A percentile compares a stretch with the other conserved stretches of the same genome.
Evolutionary conservation across 257 asterid species (phyloP).

Genomic region (Lantana camara): DNA sequence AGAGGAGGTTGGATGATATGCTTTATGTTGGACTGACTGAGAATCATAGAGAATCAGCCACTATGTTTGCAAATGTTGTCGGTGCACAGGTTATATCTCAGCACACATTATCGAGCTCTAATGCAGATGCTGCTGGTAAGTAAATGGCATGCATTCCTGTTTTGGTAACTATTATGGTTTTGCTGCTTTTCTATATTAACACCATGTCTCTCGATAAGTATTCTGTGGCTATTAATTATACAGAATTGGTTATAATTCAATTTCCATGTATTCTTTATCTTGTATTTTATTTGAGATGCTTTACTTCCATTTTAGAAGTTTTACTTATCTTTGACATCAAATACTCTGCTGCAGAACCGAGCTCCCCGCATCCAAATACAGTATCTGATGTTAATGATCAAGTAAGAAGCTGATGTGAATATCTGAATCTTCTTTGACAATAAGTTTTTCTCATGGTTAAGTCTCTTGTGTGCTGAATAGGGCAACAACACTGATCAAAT

Average conservation of each 20-base stretch:
- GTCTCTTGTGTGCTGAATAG: conserved; percentile 36
- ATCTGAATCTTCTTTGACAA: conserved; percentile 17
- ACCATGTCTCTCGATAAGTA: too few species aligned
- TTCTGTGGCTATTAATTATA: neutral
- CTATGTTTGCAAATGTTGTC: conserved; percentile 85
- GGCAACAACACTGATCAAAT: conserved; percentile 37
- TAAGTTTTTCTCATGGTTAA: conserved; percentile 4
- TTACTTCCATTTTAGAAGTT: conserved; percentile 4
- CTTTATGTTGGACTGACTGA: conserved; percentile 94
- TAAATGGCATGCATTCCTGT: too few species aligned
- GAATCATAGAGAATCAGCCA: conserved; percentile 90
- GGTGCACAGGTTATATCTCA: conserved; percentile 92
- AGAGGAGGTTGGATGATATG: conserved; percentile 89
- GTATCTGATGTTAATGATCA: conserved; percentile 43
- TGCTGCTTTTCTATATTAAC: too few species aligned
- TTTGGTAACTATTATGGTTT: too few species aligned
- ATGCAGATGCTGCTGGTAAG: conserved; percentile 38
- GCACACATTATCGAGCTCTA: conserved; percentile 45
- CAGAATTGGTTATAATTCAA: neutral
- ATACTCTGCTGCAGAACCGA: conserved; percentile 59
- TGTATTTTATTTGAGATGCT: conserved; percentile 3
- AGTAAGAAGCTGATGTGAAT: conserved; percentile 38
- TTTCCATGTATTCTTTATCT: conserved; percentile 16
- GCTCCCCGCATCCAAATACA: conserved; percentile 31
- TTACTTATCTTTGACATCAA: conserved; percentile 26